Base-by-base conservation (phyloP, 371 early-diverging fungal genomes). In the Lichtheimia corymbifera region DNA sequence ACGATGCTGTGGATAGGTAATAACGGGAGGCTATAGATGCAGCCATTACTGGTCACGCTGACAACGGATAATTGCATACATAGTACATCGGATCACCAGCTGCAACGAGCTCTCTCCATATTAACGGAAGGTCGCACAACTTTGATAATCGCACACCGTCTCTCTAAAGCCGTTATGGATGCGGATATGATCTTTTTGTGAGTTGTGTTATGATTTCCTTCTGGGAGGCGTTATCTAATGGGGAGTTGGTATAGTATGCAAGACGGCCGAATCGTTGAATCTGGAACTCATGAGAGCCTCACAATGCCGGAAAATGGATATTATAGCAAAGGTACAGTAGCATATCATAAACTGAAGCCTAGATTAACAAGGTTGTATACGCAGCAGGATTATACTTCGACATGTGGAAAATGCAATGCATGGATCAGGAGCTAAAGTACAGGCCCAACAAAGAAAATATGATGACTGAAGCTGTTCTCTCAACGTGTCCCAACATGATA, bases 101-200 rank as follows among this genome's bases (percentile, higher is more conserved):
- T 93, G 65, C 89, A 94, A 71, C 68, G 85, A 28, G 85, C 88
- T 15, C 65, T 89, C 40, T 74, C 75, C 12, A 72, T 76, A 7
- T 83, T 88, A 72, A 85, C 93, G 14, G 76, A 85, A 49, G 83
- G 91, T 67, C 79, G 97, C 53, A 97, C 98, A 12, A 96, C 98
- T 3, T 79, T 99, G 17, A 85, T 95, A 24, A 93, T 99, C 74
- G 97, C 97, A 2, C 97, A 97, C 73, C 89, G 97, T 22, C 74
- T 97, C 47, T 87, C 88, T 11, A 35, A 35, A 15, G 91, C 92
- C 1, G 87, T 93, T 60, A 80, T 89, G 20, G 79, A 89, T 56
- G 90, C 91, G 9, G 91, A 93, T 65, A 65, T 83, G 64, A 92
- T 93, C 45, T 65, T 93, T 28, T 91, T 91, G 50, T 67, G 59